Percentiles rank a stretch among this genome's conserved stretches.
These are phyloP conservation scores for Melampsora abietis-canadensis DNA, from an alignment of 1,284 basidiomycete species.

Conservation along the genomic window DNA sequence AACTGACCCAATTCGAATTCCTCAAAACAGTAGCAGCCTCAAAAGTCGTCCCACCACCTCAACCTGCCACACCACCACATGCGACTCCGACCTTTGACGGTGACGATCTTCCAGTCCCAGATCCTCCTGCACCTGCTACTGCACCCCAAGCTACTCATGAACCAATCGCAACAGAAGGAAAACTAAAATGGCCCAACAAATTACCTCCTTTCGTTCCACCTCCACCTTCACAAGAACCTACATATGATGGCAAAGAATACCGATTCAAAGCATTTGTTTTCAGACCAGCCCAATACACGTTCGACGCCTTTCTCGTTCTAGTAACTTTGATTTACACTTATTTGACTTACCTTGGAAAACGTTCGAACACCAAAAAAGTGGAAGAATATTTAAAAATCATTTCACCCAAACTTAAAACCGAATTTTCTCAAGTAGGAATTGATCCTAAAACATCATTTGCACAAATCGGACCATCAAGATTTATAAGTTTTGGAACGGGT, in stretches of 20 bases:
- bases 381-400: slow-evolving; percentile 12
- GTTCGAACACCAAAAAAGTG: slow-evolving; percentile 13
- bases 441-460: slow-evolving; percentile 49
- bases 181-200: neutral
- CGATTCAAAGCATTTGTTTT: slow-evolving; percentile 39
- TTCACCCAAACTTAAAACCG: slow-evolving; percentile 8
- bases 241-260: slow-evolving; percentile 29
- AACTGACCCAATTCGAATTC: too few relatives aligned
- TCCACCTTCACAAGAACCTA: neutral
- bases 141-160: slow-evolving; percentile 4
- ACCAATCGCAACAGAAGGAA: neutral
- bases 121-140: slow-evolving; percentile 23
- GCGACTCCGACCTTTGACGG: slow-evolving; percentile 27
- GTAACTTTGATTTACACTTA: slow-evolving; percentile 14
- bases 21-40: neutral
- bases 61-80: slow-evolving; percentile 27
- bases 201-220: neutral
- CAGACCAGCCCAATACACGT: slow-evolving; percentile 29
- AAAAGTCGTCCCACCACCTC: slow-evolving; percentile 26
- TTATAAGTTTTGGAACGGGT: slow-evolving; percentile 79
- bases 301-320: slow-evolving; percentile 16
- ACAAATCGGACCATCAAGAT: slow-evolving; percentile 70
- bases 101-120: slow-evolving; percentile 6
- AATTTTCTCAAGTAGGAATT: slow-evolving; percentile 32
- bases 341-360: slow-evolving; percentile 18